phyloP scores from a whole-genome alignment of 2,329 filamentous ascomycete genomes.

The Nigrograna mackinnonii region DNA sequence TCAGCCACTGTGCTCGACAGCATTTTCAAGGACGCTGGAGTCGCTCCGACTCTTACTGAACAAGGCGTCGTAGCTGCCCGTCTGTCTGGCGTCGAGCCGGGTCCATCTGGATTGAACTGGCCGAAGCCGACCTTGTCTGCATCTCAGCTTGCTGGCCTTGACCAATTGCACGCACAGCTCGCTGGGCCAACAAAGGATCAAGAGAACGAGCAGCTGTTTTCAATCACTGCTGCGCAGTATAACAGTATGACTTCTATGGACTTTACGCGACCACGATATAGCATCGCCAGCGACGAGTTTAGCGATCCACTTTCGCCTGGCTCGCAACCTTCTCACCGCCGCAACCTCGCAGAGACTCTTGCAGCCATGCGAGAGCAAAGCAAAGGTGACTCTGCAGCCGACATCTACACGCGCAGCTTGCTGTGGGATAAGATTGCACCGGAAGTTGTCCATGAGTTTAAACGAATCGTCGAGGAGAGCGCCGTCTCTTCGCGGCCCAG shows the following conservation, averaged over 20 bases:
- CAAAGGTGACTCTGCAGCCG: constrained; percentile 73
- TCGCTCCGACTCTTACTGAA: constrained; percentile 47
- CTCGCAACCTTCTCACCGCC: constrained; percentile 60
- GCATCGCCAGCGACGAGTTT: constrained; percentile 54
- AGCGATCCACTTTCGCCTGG: constrained; percentile 40
- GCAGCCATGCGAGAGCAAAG: constrained; percentile 73
- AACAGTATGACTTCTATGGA: constrained; percentile 79
- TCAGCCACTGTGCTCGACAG: constrained; percentile 78
- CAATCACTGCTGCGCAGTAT: constrained; percentile 84
- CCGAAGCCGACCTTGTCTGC: constrained; percentile 40
- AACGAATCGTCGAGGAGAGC: constrained; percentile 83
- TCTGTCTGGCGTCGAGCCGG: constrained; percentile 43
- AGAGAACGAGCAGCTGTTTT: constrained; percentile 85
- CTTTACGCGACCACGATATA: constrained; percentile 59
- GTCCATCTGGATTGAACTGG: constrained; percentile 41
- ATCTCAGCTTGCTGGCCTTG: constrained; percentile 40
- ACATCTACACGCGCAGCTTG: constrained; percentile 90
- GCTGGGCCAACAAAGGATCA: constrained; percentile 75
- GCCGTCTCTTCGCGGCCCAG: constrained; percentile 43
- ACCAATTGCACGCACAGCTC: constrained; percentile 49
- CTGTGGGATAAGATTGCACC: constrained; percentile 93
- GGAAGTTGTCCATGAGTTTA: constrained; percentile 91
- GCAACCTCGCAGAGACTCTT: constrained; percentile 79
- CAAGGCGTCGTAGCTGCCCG: constrained; percentile 57
- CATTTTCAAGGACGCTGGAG: constrained; percentile 79